Conservation (phyloP, 106 monocot genomes). For the Dactylorhiza incarnata region DNA sequence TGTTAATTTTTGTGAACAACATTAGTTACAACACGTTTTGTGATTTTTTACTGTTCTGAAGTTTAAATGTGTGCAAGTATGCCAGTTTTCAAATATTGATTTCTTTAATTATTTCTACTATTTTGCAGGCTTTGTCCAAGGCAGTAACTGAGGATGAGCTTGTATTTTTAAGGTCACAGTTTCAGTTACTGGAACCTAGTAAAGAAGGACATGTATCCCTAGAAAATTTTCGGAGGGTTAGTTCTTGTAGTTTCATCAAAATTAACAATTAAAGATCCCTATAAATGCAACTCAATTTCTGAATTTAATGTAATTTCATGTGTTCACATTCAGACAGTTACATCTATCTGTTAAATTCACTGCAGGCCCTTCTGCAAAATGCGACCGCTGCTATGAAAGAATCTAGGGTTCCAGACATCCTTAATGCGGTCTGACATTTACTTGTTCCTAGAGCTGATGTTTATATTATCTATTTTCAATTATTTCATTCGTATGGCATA, state of each 20-base stretch:
- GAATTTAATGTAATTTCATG: neutral
- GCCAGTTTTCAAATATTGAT: neutral
- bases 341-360: constrained; percentile 10
- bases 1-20: no score
- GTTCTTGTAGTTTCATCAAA: constrained; percentile 3
- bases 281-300: neutral
- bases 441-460: neutral
- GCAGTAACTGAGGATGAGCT: constrained; percentile 85
- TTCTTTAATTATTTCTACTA: neutral
- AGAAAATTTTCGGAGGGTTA: constrained; percentile 83
- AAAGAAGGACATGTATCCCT: constrained; percentile 63
- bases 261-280: neutral
- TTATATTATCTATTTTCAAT: neutral
- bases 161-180: constrained; percentile 66
- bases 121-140: constrained; percentile 79
- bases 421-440: constrained; percentile 48
- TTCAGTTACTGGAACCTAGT: constrained; percentile 64
- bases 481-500: neutral
- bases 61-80: neutral
- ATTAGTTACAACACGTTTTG: neutral
- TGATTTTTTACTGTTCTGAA: neutral
- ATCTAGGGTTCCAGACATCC: constrained; percentile 70
- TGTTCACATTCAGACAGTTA: neutral
- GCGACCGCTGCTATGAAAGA: constrained; percentile 91
- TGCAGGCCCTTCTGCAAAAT: constrained; percentile 75